phyloP scores from a whole-genome alignment of 2,329 filamentous ascomycete genomes.

The Eutypella sp. region DNA sequence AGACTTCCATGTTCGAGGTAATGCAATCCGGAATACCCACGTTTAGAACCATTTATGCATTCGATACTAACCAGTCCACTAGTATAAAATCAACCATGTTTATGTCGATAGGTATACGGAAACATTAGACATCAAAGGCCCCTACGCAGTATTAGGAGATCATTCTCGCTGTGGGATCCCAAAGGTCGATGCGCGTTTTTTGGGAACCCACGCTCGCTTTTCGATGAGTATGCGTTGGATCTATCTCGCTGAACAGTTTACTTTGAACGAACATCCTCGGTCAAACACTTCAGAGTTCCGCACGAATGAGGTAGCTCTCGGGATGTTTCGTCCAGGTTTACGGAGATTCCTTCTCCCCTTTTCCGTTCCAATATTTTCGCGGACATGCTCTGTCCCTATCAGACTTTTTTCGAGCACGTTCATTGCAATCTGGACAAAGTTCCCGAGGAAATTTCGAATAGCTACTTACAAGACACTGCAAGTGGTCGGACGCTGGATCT shows the following conservation, averaged over 20 bases:
- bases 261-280: conserved; percentile 1
- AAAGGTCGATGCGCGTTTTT: conserved; percentile 24
- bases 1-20: conserved; percentile 25
- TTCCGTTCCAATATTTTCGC: too few species aligned
- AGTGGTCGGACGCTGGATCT: conserved; percentile 14
- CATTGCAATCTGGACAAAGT: conserved; percentile 12
- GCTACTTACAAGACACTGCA: conserved; percentile 14
- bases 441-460: conserved; percentile 12
- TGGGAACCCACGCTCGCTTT: conserved; percentile 25
- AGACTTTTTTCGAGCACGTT: conserved; percentile 6
- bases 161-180: conserved; percentile 20
- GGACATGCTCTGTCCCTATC: too few species aligned
- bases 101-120: conserved; percentile 2
- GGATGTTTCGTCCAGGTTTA: not conserved
- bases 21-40: conserved; percentile 2
- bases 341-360: not conserved
- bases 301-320: not conserved
- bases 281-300: not conserved
- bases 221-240: conserved; percentile 21
- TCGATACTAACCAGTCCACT: not conserved
- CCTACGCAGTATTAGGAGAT: conserved; percentile 24
- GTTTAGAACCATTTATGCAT: not conserved
- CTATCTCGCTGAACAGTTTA: conserved; percentile 10
- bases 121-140: conserved; percentile 16
- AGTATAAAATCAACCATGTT: conserved; percentile 15